Evolutionary conservation across 345 rosid genomes (phyloP).

Genomic region (Salix koriyanagi): DNA sequence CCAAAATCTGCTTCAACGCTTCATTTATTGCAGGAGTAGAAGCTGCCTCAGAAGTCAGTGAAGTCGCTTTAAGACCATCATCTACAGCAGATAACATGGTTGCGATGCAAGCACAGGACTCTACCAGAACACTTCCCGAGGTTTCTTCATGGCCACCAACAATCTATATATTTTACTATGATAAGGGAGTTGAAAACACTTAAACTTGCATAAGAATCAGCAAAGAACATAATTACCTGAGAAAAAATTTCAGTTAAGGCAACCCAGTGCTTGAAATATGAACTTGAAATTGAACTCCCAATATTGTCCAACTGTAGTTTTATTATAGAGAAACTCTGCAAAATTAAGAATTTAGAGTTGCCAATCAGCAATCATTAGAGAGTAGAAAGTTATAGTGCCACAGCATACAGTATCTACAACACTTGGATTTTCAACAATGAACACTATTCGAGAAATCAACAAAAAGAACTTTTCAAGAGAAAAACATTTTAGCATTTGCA

Average conservation of each 20-base stretch:
- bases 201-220: background rate
- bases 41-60: conserved; percentile 36
- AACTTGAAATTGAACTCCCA: conserved; percentile 40
- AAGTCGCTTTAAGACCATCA: conserved; percentile 45
- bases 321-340: conserved; percentile 71
- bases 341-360: conserved; percentile 2
- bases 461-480: background rate
- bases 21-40: conserved; percentile 40
- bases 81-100: conserved; percentile 55
- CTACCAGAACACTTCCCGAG: conserved; percentile 63
- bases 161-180: conserved; percentile 37
- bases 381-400: background rate
- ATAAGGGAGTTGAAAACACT: conserved; percentile 6
- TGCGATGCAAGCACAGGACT: conserved; percentile 65
- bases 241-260: conserved; percentile 70
- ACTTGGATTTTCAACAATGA: background rate
- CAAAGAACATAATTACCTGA: conserved; percentile 47
- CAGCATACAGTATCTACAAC: background rate
- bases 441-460: background rate
- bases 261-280: conserved; percentile 85
- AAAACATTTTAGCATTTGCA: background rate
- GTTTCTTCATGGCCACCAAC: conserved; percentile 56
- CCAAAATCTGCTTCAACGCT: conserved; percentile 53
- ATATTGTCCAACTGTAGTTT: conserved; percentile 50
- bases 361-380: background rate